Conservation (phyloP, 1,284 basidiomycete genomes). For the Sporisorium sorghi region DNA sequence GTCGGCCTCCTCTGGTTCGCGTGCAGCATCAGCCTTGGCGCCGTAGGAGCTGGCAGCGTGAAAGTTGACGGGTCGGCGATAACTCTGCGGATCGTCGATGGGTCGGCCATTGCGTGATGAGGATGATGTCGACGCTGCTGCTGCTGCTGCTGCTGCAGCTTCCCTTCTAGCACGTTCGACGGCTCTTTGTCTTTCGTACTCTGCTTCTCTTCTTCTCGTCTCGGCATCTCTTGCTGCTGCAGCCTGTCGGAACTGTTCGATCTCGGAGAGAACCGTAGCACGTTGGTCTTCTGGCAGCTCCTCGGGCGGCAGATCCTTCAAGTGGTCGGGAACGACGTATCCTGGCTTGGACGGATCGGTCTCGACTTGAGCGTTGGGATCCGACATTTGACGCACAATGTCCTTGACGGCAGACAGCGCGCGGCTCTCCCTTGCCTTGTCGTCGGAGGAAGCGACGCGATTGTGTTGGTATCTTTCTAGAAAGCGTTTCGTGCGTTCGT, state of each 20-base stretch:
- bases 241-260: conserved; percentile 77
- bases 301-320: conserved; percentile 92
- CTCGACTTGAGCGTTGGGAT: conserved; percentile 75
- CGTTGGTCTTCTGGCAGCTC: conserved; percentile 95
- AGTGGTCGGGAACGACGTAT: conserved; percentile 86
- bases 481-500: conserved; percentile 89
- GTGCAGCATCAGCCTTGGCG: conserved; percentile 18
- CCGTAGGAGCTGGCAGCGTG: conserved; percentile 37
- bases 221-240: conserved; percentile 66
- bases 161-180: conserved; percentile 35
- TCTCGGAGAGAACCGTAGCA: conserved; percentile 90
- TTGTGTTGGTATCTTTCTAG: conserved; percentile 84
- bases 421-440: conserved; percentile 63
- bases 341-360: conserved; percentile 40
- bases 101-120: conserved; percentile 22
- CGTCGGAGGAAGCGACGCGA: conserved; percentile 80
- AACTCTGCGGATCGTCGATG: conserved; percentile 47
- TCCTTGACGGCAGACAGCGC: conserved; percentile 74
- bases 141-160: conserved; percentile 4
- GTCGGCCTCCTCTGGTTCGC: conserved; percentile 54
- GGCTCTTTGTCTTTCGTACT: conserved; percentile 58
- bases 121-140: conserved; percentile 9
- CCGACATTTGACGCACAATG: conserved; percentile 65
- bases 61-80: conserved; percentile 50
- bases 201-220: conserved; percentile 56